A percentile compares a stretch with the other conserved stretches of the same genome.
These are phyloP conservation scores for Moniliophthora roreri DNA, from an alignment of 1,284 basidiomycete genomes.

Conservation along the genomic window DNA sequence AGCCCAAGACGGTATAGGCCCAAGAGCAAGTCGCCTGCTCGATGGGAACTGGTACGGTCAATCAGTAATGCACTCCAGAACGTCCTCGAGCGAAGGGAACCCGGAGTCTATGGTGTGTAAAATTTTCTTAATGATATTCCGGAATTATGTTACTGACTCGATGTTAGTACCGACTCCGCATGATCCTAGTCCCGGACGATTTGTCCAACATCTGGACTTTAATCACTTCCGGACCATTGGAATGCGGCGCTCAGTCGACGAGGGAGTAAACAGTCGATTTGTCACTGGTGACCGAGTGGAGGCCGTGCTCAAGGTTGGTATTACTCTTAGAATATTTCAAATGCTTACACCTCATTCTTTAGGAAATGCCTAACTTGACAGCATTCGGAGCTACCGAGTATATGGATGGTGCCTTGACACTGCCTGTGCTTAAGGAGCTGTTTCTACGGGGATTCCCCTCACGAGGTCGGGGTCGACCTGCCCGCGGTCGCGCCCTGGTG, in stretches of 20 bases:
- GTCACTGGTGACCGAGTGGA: conserved; percentile 89
- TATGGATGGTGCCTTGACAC: conserved; percentile 88
- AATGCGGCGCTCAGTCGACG: conserved; percentile 88
- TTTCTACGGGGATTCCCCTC: conserved; percentile 79
- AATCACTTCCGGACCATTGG: conserved; percentile 95
- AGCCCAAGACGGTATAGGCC: conserved; percentile 70
- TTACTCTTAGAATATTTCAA: conserved; percentile 9
- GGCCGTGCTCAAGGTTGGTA: conserved; percentile 74
- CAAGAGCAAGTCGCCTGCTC: conserved; percentile 75
- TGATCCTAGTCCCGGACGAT: conserved; percentile 74
- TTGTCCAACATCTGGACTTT: conserved; percentile 82
- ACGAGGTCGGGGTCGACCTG: conserved; percentile 66
- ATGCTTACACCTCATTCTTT: conserved; percentile 16
- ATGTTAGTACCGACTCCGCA: conserved; percentile 65
- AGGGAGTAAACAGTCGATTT: conserved; percentile 87
- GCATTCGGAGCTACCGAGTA: conserved; percentile 93
- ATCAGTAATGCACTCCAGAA: conserved; percentile 74
- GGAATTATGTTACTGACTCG: conserved; percentile 10
- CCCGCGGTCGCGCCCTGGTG: conserved; percentile 58
- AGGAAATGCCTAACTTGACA: conserved; percentile 85
- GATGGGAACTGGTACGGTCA: conserved; percentile 76
- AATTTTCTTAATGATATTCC: conserved; percentile 10
- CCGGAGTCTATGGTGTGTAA: conserved; percentile 67
- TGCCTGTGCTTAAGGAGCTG: conserved; percentile 81
- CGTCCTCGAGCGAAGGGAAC: conserved; percentile 58